Evolutionary conservation across 2,329 filamentous ascomycete genomes (phyloP).

Genomic region (Ophiosphaerella narmari): DNA sequence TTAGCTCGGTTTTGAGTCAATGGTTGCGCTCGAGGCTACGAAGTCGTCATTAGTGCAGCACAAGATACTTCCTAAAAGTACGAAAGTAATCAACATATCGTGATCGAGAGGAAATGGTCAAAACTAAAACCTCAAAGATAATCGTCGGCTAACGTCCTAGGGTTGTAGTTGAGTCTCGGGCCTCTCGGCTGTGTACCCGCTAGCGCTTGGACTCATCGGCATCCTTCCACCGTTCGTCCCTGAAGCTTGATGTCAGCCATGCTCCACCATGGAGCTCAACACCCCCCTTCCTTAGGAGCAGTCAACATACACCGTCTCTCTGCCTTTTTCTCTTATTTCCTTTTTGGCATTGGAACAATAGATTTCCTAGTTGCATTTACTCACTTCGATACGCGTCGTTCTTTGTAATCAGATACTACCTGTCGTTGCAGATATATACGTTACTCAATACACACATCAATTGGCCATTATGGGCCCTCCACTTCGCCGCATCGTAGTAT

Average conservation of each 20-base stretch:
- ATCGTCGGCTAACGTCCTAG: no score
- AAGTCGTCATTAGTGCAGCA: no score
- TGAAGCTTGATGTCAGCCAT: slow-evolving; percentile 10
- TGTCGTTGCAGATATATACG: neutral
- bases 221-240: neutral
- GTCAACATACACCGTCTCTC: neutral
- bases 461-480: slow-evolving; percentile 30
- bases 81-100: no score
- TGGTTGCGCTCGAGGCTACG: no score
- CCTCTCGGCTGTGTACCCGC: no score
- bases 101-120: no score
- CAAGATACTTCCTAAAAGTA: no score
- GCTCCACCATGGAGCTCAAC: slow-evolving; percentile 8
- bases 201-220: no score
- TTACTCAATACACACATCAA: neutral
- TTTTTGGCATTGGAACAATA: neutral
- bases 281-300: slow-evolving; percentile 7
- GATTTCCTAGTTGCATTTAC: neutral
- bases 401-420: no score
- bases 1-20: neutral
- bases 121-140: no score
- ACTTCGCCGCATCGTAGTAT: slow-evolving; percentile 35
- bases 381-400: no score
- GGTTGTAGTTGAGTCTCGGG: no score
- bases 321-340: neutral